Conservation (phyloP, 2,329 filamentous ascomycete species). For the Ascochyta lentis region DNA sequence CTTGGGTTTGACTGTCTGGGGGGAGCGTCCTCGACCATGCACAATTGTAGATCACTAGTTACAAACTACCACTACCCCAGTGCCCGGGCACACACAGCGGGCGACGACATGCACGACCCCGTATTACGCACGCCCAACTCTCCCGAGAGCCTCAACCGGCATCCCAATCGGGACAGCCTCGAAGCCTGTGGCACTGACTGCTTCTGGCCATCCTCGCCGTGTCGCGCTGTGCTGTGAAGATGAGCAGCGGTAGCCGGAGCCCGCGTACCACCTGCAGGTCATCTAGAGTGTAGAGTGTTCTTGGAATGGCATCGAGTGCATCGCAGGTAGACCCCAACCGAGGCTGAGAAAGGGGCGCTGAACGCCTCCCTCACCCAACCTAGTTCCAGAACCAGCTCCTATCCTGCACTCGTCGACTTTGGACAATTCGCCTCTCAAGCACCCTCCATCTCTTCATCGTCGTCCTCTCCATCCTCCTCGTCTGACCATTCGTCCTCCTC, state of each 20-base stretch:
- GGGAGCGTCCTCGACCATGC: slow-evolving; percentile 4
- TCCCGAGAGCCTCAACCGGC: slow-evolving; percentile 15
- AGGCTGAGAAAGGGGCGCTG: slow-evolving; percentile 5
- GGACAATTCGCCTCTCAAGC: slow-evolving; percentile 36
- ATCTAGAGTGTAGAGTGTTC: slow-evolving; percentile 1
- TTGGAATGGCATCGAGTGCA: slow-evolving; percentile 2
- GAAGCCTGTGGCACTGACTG: slow-evolving; percentile 8
- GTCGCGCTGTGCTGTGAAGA: slow-evolving; percentile 3
- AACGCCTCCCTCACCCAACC: not conserved
- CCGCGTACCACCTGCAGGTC: slow-evolving; percentile 6
- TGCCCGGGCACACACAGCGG: slow-evolving; percentile 2
- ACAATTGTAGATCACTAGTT: slow-evolving; percentile 18
- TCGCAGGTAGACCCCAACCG: slow-evolving; percentile 8
- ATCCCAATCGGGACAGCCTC: not conserved
- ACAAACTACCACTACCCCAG: slow-evolving; percentile 13
- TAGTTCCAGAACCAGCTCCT: not conserved
- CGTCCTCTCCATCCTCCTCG: slow-evolving; percentile 41
- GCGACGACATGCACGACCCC: slow-evolving; percentile 4
- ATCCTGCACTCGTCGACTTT: not conserved
- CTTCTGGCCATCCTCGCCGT: slow-evolving; percentile 6
- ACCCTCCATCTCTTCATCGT: slow-evolving; percentile 49
- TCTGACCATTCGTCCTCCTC: slow-evolving; percentile 53
- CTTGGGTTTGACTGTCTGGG: slow-evolving; percentile 14
- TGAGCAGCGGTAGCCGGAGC: not conserved
- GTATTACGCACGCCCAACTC: slow-evolving; percentile 4